These are phyloP conservation scores for Capronia americana DNA, from an alignment of 2,329 filamentous ascomycete species.

Conservation along the genomic window DNA sequence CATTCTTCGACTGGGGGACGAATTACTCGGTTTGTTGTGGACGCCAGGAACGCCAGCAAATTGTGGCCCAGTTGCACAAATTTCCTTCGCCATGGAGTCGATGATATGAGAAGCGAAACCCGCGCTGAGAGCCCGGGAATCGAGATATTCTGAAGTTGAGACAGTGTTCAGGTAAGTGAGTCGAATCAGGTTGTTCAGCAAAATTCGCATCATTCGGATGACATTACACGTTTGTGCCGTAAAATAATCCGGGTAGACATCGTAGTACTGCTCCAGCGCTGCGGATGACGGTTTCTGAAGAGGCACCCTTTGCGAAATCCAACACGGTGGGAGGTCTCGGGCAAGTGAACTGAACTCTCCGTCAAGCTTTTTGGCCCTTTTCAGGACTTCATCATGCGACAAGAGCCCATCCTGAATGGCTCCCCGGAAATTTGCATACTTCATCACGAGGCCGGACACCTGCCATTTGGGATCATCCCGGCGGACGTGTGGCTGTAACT, in stretches of 20 bases:
- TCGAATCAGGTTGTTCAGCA: slow-evolving; percentile 42
- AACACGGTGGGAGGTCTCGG: slow-evolving; percentile 27
- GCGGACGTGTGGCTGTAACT: slow-evolving; percentile 40
- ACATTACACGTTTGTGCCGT: slow-evolving; percentile 45
- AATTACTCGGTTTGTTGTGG: not conserved
- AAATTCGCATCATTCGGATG: slow-evolving; percentile 43
- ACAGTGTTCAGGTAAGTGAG: slow-evolving; percentile 13
- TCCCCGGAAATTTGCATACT: slow-evolving; percentile 40
- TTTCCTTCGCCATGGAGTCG: slow-evolving; percentile 40
- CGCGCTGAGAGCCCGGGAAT: not conserved
- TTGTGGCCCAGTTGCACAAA: slow-evolving; percentile 45
- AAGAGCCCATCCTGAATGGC: slow-evolving; percentile 33
- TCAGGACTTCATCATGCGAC: slow-evolving; percentile 33
- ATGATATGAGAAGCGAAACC: slow-evolving; percentile 37
- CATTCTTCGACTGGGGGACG: slow-evolving; percentile 22
- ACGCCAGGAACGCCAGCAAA: slow-evolving; percentile 34
- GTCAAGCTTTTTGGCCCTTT: slow-evolving; percentile 40
- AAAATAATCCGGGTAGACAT: slow-evolving; percentile 43
- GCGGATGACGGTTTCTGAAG: slow-evolving; percentile 20
- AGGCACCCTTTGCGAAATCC: slow-evolving; percentile 25
- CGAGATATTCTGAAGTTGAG: not conserved
- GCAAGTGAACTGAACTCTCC: slow-evolving; percentile 39
- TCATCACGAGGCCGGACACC: slow-evolving; percentile 41
- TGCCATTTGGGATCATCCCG: slow-evolving; percentile 44
- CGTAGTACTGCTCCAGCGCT: slow-evolving; percentile 40